Evolutionary conservation across 1,284 basidiomycete genomes (phyloP).

Genomic region (Laetiporus sulphureus): DNA sequence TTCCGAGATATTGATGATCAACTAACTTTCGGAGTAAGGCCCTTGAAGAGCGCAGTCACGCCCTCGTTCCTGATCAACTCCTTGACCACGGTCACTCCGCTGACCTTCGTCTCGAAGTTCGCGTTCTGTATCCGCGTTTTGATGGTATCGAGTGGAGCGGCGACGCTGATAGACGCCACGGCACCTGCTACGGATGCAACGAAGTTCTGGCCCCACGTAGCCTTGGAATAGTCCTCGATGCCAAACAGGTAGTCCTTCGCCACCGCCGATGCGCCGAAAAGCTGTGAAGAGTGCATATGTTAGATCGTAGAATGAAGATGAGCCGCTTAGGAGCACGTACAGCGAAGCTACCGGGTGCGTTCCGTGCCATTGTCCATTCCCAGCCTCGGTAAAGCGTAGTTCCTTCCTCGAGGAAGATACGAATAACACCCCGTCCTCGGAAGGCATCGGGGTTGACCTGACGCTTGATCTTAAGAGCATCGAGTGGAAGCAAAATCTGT

Average conservation of each 20-base stretch:
- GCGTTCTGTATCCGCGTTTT: constrained; percentile 98
- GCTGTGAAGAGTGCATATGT: constrained; percentile 36
- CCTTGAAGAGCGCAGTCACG: constrained; percentile 88
- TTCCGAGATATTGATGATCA: not conserved
- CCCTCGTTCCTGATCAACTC: constrained; percentile 92
- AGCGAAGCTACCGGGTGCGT: constrained; percentile 94
- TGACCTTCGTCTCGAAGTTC: constrained; percentile 92
- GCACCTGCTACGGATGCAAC: constrained; percentile 92
- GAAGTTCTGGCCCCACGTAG: constrained; percentile 95
- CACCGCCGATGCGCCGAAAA: constrained; percentile 93
- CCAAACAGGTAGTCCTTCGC: constrained; percentile 94
- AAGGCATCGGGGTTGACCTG: constrained; percentile 97
- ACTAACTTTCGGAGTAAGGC: constrained; percentile 86
- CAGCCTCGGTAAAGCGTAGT: constrained; percentile 91
- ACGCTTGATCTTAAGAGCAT: constrained; percentile 97
- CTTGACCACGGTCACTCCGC: constrained; percentile 80
- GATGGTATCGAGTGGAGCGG: constrained; percentile 93
- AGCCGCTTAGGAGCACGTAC: constrained; percentile 38
- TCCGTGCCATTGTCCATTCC: constrained; percentile 98
- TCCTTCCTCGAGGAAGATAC: constrained; percentile 91
- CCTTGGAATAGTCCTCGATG: constrained; percentile 84
- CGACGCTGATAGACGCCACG: constrained; percentile 92
- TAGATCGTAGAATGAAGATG: not conserved
- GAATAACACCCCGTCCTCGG: constrained; percentile 85
- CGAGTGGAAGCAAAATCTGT: constrained; percentile 86